Evolutionary conservation across 2,329 filamentous ascomycete species (phyloP), one percentile per base, ranked within the genome.

Genomic region (Cryphonectria japonica): DNA sequence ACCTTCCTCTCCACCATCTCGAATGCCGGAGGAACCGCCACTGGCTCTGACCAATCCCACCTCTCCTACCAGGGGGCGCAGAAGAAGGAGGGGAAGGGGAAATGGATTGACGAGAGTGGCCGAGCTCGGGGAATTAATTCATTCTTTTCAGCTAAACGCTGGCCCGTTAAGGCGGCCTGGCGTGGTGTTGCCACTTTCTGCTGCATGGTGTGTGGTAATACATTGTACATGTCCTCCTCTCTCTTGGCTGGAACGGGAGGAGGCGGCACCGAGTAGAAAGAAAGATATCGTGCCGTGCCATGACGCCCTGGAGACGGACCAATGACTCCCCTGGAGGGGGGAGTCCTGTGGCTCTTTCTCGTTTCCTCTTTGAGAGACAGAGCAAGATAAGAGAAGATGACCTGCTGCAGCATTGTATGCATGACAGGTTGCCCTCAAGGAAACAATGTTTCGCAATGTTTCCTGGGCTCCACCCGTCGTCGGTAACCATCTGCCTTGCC

Each of bases 111-210:
- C 13, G 34, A 61, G 50, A 37, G 46, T 19, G 32, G 14, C 7
- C 34, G 62, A 43, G 62, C 29, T 52, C 54, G 57, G 50, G 34
- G 26, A 61, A 34, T 50, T n/a, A 19, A 50, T 50, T 50, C 11
- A n/a, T n/a, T 11, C 19, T 50, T n/a, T 29, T 46, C 39, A 61
- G 37, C 32, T 73, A 73, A 69, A 71, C 71, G 71, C 71, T 67
- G 71, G 71, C 71, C 71, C 63, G 66, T 71, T 71, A 41, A 54
- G 69, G 69, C 71, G 71, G 69, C 71, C 71, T 43, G 54, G 54
- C 29, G 26, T 41, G 68, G 68, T 70, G 65, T 63, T 46, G 60
- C 54, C 41, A 66, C 39, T 68, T 50, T n/a, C 16, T n/a, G 46
- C 46, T 50, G 46, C 46, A 50, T 22, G 43, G 19, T 50, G 46